Evolutionary conservation across 768 basidiomycete genomes (phyloP).

Genomic region (Chiua virens): DNA sequence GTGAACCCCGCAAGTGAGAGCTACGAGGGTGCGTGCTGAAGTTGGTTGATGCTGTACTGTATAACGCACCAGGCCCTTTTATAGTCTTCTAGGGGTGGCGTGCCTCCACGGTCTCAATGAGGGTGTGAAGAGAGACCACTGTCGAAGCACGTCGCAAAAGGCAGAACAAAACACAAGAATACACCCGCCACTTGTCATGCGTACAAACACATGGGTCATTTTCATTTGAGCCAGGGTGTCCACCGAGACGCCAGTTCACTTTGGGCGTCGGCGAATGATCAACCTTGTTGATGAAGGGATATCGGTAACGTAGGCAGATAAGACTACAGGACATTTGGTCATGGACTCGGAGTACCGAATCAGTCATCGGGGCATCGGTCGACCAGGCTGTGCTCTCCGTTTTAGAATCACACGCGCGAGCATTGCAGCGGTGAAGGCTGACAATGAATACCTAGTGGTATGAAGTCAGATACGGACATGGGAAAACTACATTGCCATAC

Average conservation of each 20-base stretch:
- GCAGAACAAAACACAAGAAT: constrained; percentile 7
- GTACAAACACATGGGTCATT: background rate
- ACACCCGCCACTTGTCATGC: constrained; percentile 9
- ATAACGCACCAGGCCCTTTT: constrained; percentile 1
- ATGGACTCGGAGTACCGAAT: background rate
- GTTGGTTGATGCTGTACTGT: background rate
- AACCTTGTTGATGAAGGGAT: background rate
- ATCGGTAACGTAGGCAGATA: background rate
- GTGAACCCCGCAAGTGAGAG: background rate
- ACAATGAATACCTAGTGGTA: constrained; percentile 78
- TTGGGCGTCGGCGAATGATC: background rate
- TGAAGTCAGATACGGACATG: constrained; percentile 11
- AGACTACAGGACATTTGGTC: constrained; percentile 3
- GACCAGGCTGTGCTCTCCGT: constrained; percentile 47
- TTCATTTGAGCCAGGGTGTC: constrained; percentile 5
- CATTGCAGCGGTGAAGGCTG: constrained; percentile 82
- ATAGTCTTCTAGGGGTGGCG: constrained; percentile 9
- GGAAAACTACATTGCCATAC: constrained; percentile 41
- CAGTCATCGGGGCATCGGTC: constrained; percentile 55
- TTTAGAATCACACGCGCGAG: constrained; percentile 65
- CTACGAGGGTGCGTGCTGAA: constrained; percentile 3
- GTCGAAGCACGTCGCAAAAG: constrained; percentile 9
- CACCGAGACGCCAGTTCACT: background rate
- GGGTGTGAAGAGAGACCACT: constrained; percentile 3
- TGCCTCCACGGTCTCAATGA: constrained; percentile 4